Evolutionary conservation across 305 asterid genomes (phyloP), one percentile per base, ranked within the genome.

Genomic region (Coffea humblotiana): DNA sequence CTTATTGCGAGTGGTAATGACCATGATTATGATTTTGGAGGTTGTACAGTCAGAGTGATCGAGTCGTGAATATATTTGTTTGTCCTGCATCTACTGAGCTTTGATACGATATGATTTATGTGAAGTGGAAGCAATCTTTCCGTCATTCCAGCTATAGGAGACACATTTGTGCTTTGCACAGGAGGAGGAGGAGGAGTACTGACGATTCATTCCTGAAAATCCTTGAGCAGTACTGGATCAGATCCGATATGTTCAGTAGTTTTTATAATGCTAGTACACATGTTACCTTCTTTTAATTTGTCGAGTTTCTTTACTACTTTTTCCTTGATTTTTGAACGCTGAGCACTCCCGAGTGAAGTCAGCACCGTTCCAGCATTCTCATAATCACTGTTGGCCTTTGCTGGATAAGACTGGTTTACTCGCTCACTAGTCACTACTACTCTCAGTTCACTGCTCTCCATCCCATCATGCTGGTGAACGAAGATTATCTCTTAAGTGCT

Each of bases 111-210:
- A 40, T 21, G 47, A 58, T 37, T 40, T 15, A 4, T 6, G 2
- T 45, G 70, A 32, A 19, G 81, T 78, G 77, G 76, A 65, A 71
- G 48, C 58, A 21, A 70, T 78, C 60, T 78, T 78, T 78, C 15
- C 70, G 67, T 78, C 77, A 78, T 78, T 58, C 81, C 81, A 78
- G 71, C 52, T 70, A 29, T 37, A 56, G 76, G 81, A 71, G 77
- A 71, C 77, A 54, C 35, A 58, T n/a, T 18, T 25, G 32, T 70
- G 61, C 45, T 45, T 21, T 60, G 79, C 61, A 76, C 78, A n/a
- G 25, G n/a, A 54, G 4, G 5, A 40, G 43, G 71, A n/a, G 25
- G n/a, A 54, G 4, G 5, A 37, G 43, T 37, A 0, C 43, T 61
- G 29, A 14, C 32, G 71, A 60, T 61, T 37, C 78, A 37, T 29